A percentile compares a stretch with the other conserved stretches of the same genome.
phyloP scores from a whole-genome alignment of 1,284 basidiomycete genomes.

The Tetrapyrgos nigripes region DNA sequence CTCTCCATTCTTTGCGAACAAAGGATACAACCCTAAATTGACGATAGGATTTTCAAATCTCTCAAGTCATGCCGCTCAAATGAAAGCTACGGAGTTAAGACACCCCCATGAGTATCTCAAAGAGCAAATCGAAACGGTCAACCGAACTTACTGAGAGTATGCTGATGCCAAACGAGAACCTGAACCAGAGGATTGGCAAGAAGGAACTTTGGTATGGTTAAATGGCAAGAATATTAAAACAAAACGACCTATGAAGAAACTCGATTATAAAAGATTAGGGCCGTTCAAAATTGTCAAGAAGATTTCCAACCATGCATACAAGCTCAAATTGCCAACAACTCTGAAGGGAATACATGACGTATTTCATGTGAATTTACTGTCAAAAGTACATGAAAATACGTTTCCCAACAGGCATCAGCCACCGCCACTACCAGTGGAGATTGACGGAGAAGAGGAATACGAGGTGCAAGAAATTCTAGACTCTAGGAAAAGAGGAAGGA shows the following conservation, averaged over 20 bases:
- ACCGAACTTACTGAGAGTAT: not conserved
- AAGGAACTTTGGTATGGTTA: not conserved
- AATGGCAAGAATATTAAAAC: not conserved
- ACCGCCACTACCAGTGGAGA: no score
- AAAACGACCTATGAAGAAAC: no score
- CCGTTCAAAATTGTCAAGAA: no score
- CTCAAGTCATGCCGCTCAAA: not conserved
- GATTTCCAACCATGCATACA: no score
- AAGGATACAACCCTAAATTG: slow-evolving; percentile 2
- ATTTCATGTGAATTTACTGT: no score
- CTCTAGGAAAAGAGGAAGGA: not conserved
- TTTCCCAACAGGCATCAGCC: no score
- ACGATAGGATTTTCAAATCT: not conserved
- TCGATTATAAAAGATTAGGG: no score
- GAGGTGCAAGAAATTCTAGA: not conserved
- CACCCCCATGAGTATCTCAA: not conserved
- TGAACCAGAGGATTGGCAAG: not conserved
- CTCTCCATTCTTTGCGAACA: slow-evolving; percentile 11
- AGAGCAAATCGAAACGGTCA: not conserved
- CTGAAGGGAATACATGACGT: no score
- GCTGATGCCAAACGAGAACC: not conserved
- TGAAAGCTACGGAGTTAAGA: not conserved
- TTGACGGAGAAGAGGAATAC: not conserved
- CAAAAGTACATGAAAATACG: no score
- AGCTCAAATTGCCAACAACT: no score